Conservation (phyloP, 345 rosid species). For the Sonneratia caseolaris region DNA sequence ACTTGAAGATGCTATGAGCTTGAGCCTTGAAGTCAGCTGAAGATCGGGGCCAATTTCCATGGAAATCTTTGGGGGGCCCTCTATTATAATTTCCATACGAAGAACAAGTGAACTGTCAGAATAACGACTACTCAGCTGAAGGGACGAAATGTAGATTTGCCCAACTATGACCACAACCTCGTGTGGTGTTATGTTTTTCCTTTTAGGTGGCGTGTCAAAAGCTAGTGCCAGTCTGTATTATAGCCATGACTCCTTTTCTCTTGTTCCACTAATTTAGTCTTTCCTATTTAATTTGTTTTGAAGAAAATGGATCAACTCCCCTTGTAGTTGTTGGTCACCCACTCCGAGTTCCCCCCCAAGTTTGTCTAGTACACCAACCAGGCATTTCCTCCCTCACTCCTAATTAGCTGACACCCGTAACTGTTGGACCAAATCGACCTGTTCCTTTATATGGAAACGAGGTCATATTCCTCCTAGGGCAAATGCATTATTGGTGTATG, state of each 20-base stretch:
- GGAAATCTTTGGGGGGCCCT: background rate
- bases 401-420: background rate
- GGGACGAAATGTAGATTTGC: background rate
- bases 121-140: background rate
- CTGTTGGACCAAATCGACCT: no score
- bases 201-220: background rate
- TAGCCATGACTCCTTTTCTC: background rate
- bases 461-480: background rate
- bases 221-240: background rate
- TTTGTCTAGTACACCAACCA: background rate
- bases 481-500: background rate
- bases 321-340: background rate
- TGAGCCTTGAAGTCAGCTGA: no score
- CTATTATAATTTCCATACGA: background rate
- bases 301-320: background rate
- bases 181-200: background rate
- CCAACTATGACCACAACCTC: background rate
- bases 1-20: no score
- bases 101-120: background rate
- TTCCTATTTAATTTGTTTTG: background rate
- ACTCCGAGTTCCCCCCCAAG: background rate
- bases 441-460: background rate
- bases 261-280: background rate
- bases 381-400: background rate
- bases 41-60: background rate